A percentile compares a stretch with the other conserved stretches of the same genome.
Conservation (phyloP, 2,329 filamentous ascomycete species). For the Colletotrichum sublineola region DNA sequence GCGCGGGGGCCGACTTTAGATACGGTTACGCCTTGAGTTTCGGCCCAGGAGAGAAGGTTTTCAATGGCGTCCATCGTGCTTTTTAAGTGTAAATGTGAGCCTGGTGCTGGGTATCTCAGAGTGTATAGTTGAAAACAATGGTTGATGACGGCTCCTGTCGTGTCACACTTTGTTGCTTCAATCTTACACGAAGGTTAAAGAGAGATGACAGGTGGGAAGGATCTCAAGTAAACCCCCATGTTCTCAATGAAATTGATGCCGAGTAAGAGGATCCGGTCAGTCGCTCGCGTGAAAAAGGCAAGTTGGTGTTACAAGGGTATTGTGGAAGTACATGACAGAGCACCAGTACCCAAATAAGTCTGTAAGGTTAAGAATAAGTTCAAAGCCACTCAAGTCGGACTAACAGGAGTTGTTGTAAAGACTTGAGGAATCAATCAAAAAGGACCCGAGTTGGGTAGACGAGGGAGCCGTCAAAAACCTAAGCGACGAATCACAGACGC, state of each 20-base stretch:
- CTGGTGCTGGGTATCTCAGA: not conserved
- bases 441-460: not conserved
- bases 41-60: constrained; percentile 77
- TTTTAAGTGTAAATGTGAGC: not conserved
- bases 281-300: not conserved
- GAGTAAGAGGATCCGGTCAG: not conserved
- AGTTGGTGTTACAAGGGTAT: not conserved
- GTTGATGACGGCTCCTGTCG: not conserved
- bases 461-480: not conserved
- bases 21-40: constrained; percentile 73
- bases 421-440: not conserved
- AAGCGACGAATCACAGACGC: constrained; percentile 16
- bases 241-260: not conserved
- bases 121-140: not conserved
- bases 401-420: not conserved
- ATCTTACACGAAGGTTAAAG: not conserved
- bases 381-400: not conserved
- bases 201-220: not conserved
- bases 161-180: too few species aligned
- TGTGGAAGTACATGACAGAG: not conserved
- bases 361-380: not conserved
- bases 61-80: constrained; percentile 48
- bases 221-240: not conserved
- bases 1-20: constrained; percentile 75
- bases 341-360: not conserved